These are phyloP conservation scores for Eucalyptus curtisii DNA, from an alignment of 345 rosid species.

Conservation along the genomic window DNA sequence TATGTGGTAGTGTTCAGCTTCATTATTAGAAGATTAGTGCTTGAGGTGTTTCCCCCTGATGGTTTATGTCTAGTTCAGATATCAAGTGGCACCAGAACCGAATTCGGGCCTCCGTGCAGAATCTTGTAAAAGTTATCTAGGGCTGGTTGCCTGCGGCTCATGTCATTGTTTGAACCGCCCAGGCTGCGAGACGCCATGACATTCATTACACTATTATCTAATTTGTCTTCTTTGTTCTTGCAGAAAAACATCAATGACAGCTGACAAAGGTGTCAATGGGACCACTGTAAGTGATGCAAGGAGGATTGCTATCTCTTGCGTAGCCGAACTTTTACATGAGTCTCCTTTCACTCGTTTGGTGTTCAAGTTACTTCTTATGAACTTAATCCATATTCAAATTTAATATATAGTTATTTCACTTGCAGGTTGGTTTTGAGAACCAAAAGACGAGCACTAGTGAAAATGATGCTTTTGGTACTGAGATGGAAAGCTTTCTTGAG, in stretches of 20 bases:
- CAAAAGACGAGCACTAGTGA: slow-evolving; percentile 3
- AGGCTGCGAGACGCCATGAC: no score
- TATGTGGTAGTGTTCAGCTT: not conserved
- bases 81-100: not conserved
- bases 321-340: not conserved
- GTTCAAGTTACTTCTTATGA: not conserved
- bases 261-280: no score
- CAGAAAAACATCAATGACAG: no score
- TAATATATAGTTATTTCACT: not conserved
- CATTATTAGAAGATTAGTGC: not conserved
- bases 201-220: no score
- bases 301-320: not conserved
- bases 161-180: not conserved
- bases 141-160: not conserved
- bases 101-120: not conserved
- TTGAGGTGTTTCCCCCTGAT: not conserved
- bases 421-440: slow-evolving; percentile 21
- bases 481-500: not conserved
- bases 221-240: no score
- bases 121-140: not conserved
- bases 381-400: not conserved
- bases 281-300: no score
- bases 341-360: not conserved
- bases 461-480: not conserved
- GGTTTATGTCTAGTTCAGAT: not conserved